phyloP scores from a whole-genome alignment of 2,329 filamentous ascomycete species.

The Ciborinia camelliae region DNA sequence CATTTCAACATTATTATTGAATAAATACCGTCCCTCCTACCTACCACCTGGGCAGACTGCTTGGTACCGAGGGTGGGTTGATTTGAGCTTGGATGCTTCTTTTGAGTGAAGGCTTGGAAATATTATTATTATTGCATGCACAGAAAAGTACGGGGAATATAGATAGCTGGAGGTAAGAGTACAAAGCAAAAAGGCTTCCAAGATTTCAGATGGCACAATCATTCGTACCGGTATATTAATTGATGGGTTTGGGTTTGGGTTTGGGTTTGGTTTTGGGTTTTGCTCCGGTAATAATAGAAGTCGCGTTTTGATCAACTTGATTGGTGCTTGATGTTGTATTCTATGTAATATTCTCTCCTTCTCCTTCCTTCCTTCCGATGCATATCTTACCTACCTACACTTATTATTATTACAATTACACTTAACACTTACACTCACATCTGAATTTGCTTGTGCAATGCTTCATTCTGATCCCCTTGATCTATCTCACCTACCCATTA shows the following conservation, averaged over 20 bases:
- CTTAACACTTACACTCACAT: neutral
- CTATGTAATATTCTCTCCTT: too few species aligned
- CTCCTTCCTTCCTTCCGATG: too few species aligned
- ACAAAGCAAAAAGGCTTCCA: neutral
- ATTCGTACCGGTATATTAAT: slow-evolving; percentile 7
- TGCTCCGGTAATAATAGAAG: neutral
- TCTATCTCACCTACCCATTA: neutral
- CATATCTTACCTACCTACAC: too few species aligned
- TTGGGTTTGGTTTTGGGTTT: neutral
- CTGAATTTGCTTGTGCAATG: slow-evolving; percentile 2
- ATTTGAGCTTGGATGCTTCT: too few species aligned
- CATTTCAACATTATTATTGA: too few species aligned
- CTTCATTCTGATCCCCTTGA: neutral
- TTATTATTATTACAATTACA: too few species aligned
- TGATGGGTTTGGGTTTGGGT: neutral
- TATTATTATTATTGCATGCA: neutral
- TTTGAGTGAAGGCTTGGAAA: neutral
- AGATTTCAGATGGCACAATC: slow-evolving; percentile 3
- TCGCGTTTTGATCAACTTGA: neutral
- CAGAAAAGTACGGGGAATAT: neutral
- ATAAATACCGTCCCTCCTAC: too few species aligned
- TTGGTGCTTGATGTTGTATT: neutral
- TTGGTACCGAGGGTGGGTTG: too few species aligned
- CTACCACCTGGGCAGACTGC: too few species aligned
- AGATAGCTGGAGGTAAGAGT: too few species aligned